Evolutionary conservation across 148 eudicot species (phyloP).

Genomic region (Chenopodium album): DNA sequence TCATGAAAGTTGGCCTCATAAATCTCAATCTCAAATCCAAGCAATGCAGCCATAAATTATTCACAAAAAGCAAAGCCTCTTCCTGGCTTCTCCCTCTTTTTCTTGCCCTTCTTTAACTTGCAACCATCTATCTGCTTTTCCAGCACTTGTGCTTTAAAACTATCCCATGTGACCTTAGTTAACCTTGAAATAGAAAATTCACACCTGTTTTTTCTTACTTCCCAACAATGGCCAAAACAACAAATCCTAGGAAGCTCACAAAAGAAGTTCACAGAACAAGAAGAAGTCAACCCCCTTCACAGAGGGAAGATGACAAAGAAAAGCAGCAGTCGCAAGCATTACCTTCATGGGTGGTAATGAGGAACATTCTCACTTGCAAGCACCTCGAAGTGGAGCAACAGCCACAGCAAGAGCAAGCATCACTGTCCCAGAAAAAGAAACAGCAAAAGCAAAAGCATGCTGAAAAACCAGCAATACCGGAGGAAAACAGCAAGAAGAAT

Average conservation of each 20-base stretch:
- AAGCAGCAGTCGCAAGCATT: not conserved
- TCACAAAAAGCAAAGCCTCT: constrained; percentile 13
- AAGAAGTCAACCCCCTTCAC: constrained; percentile 5
- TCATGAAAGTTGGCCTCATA: constrained; percentile 7
- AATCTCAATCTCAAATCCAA: constrained; percentile 10
- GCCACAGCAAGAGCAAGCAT: constrained; percentile 25
- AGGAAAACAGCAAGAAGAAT: constrained; percentile 37
- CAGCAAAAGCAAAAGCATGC: constrained; percentile 29
- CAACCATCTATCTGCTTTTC: constrained; percentile 19
- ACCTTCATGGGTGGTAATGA: constrained; percentile 74
- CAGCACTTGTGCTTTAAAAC: constrained; percentile 26
- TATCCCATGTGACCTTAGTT: constrained; percentile 31
- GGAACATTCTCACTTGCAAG: constrained; percentile 79
- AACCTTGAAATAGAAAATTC: constrained; percentile 24
- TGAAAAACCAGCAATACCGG: constrained; percentile 12
- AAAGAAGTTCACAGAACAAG: constrained; percentile 39
- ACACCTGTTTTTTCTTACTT: not conserved
- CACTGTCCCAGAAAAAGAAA: constrained; percentile 29
- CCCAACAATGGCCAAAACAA: constrained; percentile 59
- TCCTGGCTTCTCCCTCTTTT: not conserved
- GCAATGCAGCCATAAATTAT: constrained; percentile 12
- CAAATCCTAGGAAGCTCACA: constrained; percentile 44
- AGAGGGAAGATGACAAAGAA: not conserved
- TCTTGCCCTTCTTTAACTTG: constrained; percentile 8
- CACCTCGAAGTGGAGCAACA: constrained; percentile 54